phyloP scores from a whole-genome alignment of 2,329 filamentous ascomycete species.

The Annulohypoxylon truncatum region DNA sequence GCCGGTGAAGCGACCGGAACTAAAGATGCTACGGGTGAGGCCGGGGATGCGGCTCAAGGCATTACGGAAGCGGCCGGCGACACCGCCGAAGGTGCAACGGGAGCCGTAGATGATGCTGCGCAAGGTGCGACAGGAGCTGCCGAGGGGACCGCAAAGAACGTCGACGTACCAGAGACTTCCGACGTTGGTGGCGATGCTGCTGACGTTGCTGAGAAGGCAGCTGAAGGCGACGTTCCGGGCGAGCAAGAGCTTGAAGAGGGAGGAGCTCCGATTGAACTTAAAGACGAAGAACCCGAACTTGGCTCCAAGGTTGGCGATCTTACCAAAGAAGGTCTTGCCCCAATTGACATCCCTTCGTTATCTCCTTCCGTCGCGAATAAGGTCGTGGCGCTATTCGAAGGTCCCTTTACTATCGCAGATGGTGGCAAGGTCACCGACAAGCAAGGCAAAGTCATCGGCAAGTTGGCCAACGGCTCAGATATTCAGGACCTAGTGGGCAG shows the following conservation, averaged over 20 bases:
- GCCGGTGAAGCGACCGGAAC: constrained; percentile 35
- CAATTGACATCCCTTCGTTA: constrained; percentile 57
- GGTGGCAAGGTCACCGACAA: constrained; percentile 70
- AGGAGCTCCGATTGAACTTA: constrained; percentile 27
- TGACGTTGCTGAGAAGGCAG: constrained; percentile 36
- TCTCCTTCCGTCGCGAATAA: constrained; percentile 58
- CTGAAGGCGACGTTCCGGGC: constrained; percentile 48
- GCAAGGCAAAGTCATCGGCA: constrained; percentile 66
- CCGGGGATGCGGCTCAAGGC: not conserved
- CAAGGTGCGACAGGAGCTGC: constrained; percentile 30
- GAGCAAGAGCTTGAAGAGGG: constrained; percentile 54
- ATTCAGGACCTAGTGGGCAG: constrained; percentile 64
- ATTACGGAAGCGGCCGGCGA: constrained; percentile 32
- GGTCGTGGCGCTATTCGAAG: constrained; percentile 62
- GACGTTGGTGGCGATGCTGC: constrained; percentile 33
- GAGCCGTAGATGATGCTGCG: constrained; percentile 35
- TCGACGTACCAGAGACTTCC: not conserved
- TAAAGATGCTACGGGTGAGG: constrained; percentile 36
- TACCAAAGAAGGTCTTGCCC: constrained; percentile 35
- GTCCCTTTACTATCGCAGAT: constrained; percentile 58
- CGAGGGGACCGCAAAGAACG: constrained; percentile 1
- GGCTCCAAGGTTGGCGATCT: constrained; percentile 34
- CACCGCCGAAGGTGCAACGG: constrained; percentile 27
- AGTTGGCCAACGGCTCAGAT: constrained; percentile 47
- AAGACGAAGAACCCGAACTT: constrained; percentile 28